Percentiles rank a stretch among this genome's conserved stretches.
These are phyloP conservation scores for Lepidium campestre DNA, from an alignment of 441 rosid species.

Conservation along the genomic window DNA sequence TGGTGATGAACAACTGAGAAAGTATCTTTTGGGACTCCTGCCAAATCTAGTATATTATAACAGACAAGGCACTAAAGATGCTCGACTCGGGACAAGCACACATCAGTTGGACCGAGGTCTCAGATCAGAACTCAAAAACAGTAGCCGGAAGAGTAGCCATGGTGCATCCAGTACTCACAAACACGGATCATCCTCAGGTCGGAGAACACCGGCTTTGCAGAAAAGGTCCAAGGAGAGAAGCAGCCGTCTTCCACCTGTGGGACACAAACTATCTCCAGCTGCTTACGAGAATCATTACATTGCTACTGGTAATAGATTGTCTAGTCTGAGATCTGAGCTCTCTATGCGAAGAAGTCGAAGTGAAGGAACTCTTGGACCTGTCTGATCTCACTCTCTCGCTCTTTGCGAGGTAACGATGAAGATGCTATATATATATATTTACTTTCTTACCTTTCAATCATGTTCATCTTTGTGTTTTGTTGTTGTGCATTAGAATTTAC, in stretches of 20 bases:
- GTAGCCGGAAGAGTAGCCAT: slow-evolving; percentile 52
- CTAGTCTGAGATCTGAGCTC: slow-evolving; percentile 39
- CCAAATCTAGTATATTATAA: slow-evolving; percentile 78
- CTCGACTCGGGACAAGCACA: slow-evolving; percentile 45
- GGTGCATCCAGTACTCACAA: slow-evolving; percentile 36
- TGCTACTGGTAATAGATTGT: slow-evolving; percentile 37
- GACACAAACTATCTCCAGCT: slow-evolving; percentile 39
- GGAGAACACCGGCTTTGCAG: slow-evolving; percentile 40
- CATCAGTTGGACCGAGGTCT: slow-evolving; percentile 58
- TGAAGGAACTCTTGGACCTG: slow-evolving; percentile 56
- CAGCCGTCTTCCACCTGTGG: slow-evolving; percentile 47
- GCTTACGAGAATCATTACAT: slow-evolving; percentile 29
- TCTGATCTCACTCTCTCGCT: slow-evolving; percentile 20
- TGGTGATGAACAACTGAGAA: slow-evolving; percentile 89
- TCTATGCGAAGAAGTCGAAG: slow-evolving; percentile 60
- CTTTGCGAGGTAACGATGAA: neutral
- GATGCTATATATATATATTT: neutral
- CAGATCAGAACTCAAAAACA: slow-evolving; percentile 58
- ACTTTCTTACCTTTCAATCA: neutral
- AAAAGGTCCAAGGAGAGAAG: slow-evolving; percentile 50
- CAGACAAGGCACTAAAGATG: slow-evolving; percentile 68
- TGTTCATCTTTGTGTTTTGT: slow-evolving; percentile 13
- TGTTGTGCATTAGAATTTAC: slow-evolving; percentile 19
- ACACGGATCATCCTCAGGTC: slow-evolving; percentile 36
- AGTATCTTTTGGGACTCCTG: slow-evolving; percentile 69